Conservation (phyloP, 2,329 filamentous ascomycete genomes). For the Alternaria hordeiaustralica region DNA sequence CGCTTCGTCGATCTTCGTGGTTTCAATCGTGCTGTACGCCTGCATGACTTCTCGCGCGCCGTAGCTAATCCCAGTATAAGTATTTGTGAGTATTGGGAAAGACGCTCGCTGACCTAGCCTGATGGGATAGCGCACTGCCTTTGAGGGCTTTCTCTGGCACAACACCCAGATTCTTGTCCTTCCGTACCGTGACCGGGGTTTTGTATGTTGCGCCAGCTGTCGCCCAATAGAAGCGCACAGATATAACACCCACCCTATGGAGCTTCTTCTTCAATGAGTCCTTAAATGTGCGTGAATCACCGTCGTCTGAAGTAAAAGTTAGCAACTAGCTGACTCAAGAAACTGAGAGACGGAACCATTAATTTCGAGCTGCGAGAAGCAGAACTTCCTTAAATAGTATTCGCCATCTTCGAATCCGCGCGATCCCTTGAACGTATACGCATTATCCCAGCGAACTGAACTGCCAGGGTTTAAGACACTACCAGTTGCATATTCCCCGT, state of each 20-base stretch:
- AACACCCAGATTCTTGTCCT: neutral
- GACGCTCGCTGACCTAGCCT: constrained; percentile 4
- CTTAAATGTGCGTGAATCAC: neutral
- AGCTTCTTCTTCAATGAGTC: constrained; percentile 11
- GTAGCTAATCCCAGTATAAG: neutral
- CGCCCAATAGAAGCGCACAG: constrained; percentile 10
- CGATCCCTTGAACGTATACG: neutral
- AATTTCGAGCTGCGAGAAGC: constrained; percentile 25
- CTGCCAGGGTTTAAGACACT: neutral
- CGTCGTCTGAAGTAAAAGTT: constrained; percentile 10
- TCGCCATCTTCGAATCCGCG: neutral
- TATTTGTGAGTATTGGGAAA: neutral
- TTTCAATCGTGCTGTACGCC: neutral
- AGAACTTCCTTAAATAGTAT: constrained; percentile 21
- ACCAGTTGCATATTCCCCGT: neutral
- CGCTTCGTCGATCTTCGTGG: neutral
- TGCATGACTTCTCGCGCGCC: neutral
- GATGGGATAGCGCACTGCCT: constrained; percentile 21
- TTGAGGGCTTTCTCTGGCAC: constrained; percentile 34
- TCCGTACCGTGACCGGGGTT: too few species aligned
- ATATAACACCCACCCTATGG: constrained; percentile 23
- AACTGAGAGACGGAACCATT: constrained; percentile 1
- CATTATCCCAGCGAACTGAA: neutral
- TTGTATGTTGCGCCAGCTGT: neutral
- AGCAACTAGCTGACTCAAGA: neutral